Percentiles rank a stretch among this genome's conserved stretches.
These are phyloP conservation scores for Citeromyces matritensis DNA, from an alignment of 805 yeast species.

Conservation along the genomic window DNA sequence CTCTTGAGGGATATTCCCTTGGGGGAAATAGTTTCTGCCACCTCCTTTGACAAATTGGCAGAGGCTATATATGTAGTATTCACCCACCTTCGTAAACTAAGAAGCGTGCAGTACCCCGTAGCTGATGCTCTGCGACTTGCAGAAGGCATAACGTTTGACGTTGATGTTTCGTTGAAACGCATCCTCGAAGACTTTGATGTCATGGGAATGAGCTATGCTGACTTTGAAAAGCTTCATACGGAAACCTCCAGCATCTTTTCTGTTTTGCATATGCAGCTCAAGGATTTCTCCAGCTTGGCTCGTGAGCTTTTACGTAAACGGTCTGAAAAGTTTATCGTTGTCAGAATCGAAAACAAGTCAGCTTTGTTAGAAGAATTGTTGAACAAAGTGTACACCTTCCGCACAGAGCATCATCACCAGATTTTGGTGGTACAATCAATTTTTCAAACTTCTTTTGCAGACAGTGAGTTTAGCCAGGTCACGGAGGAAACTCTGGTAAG, in stretches of 20 bases:
- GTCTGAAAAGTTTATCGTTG: constrained; percentile 52
- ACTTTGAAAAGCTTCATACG: constrained; percentile 21
- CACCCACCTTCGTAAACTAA: constrained; percentile 46
- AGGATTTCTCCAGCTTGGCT: constrained; percentile 49
- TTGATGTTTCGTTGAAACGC: constrained; percentile 26
- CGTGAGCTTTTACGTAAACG: constrained; percentile 67
- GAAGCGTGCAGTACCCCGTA: constrained; percentile 48
- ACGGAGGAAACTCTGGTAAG: neutral
- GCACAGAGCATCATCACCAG: constrained; percentile 39
- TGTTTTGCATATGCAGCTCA: constrained; percentile 44
- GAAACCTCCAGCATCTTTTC: constrained; percentile 18
- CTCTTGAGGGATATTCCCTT: constrained; percentile 62
- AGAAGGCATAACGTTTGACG: constrained; percentile 47
- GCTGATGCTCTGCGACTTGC: constrained; percentile 47
- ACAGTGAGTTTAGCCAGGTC: constrained; percentile 1
- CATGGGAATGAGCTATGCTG: constrained; percentile 18
- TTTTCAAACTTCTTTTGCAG: too few species aligned
- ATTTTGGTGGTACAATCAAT: constrained; percentile 3
- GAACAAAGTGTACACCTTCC: constrained; percentile 24
- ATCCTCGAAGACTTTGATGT: constrained; percentile 21
- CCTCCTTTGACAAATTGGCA: constrained; percentile 26
- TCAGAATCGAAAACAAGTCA: constrained; percentile 37
- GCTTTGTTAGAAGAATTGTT: constrained; percentile 24
- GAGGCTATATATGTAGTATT: constrained; percentile 32
- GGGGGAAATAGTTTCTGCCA: constrained; percentile 34